phyloP scores from a whole-genome alignment of 2,329 filamentous ascomycete species.

The Paracoccidioides lutzii region DNA sequence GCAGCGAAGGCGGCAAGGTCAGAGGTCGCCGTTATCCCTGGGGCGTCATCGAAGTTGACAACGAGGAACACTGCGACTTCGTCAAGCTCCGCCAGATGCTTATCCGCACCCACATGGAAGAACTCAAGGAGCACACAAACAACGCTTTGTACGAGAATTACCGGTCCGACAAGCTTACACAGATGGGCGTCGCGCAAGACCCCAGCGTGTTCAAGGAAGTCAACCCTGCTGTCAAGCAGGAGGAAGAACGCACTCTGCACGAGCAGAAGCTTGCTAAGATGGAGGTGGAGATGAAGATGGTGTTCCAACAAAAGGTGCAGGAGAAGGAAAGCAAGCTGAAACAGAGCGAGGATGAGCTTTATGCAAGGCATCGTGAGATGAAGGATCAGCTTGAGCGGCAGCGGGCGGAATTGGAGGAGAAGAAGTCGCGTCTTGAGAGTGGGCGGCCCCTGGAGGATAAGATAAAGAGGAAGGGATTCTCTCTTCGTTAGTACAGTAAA shows the following conservation, averaged over 20 bases:
- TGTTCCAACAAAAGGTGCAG: conserved; percentile 99
- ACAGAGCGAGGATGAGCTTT: conserved; percentile 97
- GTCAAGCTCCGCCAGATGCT: conserved; percentile 99
- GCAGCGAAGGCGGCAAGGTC: conserved; percentile 84
- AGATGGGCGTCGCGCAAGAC: conserved; percentile 97
- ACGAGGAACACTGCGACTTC: conserved; percentile 99
- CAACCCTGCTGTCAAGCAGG: conserved; percentile 99
- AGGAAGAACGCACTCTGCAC: conserved; percentile 94
- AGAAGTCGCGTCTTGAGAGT: conserved; percentile 91
- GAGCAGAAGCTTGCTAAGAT: conserved; percentile 99
- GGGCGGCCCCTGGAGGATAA: conserved; percentile 94
- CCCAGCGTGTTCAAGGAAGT: conserved; percentile 99
- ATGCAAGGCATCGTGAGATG: conserved; percentile 97
- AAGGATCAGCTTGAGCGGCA: conserved; percentile 98
- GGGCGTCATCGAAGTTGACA: conserved; percentile 98
- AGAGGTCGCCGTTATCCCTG: conserved; percentile 93
- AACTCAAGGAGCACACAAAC: conserved; percentile 99
- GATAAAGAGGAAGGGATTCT: conserved; percentile 98
- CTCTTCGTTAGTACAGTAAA: conserved; percentile 59
- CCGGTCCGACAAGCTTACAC: conserved; percentile 96
- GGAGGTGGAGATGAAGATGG: conserved; percentile 99
- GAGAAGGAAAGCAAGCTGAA: conserved; percentile 99
- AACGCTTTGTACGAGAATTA: conserved; percentile 99
- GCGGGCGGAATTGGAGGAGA: conserved; percentile 90
- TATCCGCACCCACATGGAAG: conserved; percentile 99